These are phyloP conservation scores for Trichoderma citrinoviride DNA, from an alignment of 2,329 filamentous ascomycete species.

Conservation along the genomic window DNA sequence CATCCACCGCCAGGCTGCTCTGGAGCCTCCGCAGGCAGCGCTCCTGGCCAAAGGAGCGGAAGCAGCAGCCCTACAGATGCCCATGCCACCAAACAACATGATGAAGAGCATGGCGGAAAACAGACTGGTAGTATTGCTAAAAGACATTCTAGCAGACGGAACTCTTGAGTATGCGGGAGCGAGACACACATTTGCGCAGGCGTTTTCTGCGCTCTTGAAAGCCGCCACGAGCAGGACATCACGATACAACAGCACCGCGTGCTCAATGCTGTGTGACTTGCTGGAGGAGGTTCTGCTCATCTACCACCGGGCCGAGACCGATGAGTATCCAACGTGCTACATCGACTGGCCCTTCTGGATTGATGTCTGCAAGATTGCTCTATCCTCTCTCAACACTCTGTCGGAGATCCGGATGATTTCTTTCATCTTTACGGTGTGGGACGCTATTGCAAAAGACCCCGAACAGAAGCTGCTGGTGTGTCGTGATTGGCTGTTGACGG, in stretches of 20 bases:
- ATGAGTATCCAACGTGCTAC: constrained; percentile 42
- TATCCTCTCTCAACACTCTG: constrained; percentile 82
- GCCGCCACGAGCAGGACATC: constrained; percentile 73
- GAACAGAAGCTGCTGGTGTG: constrained; percentile 69
- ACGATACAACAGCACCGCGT: constrained; percentile 76
- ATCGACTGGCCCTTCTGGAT: constrained; percentile 86
- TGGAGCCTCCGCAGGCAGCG: constrained; percentile 45
- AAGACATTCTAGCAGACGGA: constrained; percentile 66
- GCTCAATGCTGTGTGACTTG: constrained; percentile 88
- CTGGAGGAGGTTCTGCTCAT: constrained; percentile 76
- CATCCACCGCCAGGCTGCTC: constrained; percentile 68
- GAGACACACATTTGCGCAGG: constrained; percentile 70
- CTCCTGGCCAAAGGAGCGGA: constrained; percentile 57
- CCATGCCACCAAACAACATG: constrained; percentile 64
- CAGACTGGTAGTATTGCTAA: constrained; percentile 74
- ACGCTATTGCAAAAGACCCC: constrained; percentile 63
- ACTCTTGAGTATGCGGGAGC: constrained; percentile 40
- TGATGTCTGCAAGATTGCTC: constrained; percentile 72
- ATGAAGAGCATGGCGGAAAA: constrained; percentile 86
- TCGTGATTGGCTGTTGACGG: constrained; percentile 70
- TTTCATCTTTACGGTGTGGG: constrained; percentile 79
- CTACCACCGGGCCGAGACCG: constrained; percentile 48
- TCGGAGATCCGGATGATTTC: constrained; percentile 83
- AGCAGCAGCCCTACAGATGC: constrained; percentile 61
- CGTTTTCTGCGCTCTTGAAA: constrained; percentile 71